Evolutionary conservation across 768 basidiomycete genomes (phyloP).

Genomic region (Fistulinella prunicolor): DNA sequence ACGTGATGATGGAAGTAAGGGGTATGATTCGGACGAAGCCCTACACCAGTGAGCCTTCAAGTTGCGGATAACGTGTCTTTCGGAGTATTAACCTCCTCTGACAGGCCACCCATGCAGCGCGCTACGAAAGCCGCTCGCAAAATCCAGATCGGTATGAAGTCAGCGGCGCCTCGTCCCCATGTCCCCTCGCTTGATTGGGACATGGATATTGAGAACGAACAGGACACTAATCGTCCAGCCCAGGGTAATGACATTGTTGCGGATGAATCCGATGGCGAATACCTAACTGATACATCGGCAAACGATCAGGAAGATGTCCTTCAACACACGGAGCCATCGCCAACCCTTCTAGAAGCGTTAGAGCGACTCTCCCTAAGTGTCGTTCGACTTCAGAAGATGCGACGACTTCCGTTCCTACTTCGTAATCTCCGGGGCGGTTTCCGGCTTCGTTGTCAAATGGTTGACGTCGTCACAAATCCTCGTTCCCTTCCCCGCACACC

Average conservation of each 20-base stretch:
- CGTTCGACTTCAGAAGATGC: constrained; percentile 37
- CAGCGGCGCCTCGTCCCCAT: neutral
- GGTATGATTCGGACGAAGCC: constrained; percentile 1
- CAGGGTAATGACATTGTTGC: constrained; percentile 4
- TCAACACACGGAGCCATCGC: constrained; percentile 27
- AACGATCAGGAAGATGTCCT: constrained; percentile 2
- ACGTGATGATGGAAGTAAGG: neutral
- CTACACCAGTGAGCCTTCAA: constrained; percentile 5
- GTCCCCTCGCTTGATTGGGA: neutral
- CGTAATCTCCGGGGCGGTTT: constrained; percentile 54
- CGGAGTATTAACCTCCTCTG: neutral
- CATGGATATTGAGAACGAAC: constrained; percentile 3
- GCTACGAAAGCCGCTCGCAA: constrained; percentile 17
- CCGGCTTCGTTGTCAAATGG: constrained; percentile 36
- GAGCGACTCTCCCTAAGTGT: constrained; percentile 31
- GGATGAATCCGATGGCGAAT: constrained; percentile 1
- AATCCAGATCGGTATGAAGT: constrained; percentile 14
- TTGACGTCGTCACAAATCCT: constrained; percentile 35
- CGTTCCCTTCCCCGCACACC: constrained; percentile 15
- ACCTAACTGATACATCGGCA: constrained; percentile 8
- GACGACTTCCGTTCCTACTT: constrained; percentile 53
- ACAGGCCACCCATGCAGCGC: constrained; percentile 7
- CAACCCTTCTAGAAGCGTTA: constrained; percentile 35
- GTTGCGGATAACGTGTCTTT: neutral
- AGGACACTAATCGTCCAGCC: neutral